Evolutionary conservation across 257 asterid species (phyloP).

Genomic region (Solanum boliviense): DNA sequence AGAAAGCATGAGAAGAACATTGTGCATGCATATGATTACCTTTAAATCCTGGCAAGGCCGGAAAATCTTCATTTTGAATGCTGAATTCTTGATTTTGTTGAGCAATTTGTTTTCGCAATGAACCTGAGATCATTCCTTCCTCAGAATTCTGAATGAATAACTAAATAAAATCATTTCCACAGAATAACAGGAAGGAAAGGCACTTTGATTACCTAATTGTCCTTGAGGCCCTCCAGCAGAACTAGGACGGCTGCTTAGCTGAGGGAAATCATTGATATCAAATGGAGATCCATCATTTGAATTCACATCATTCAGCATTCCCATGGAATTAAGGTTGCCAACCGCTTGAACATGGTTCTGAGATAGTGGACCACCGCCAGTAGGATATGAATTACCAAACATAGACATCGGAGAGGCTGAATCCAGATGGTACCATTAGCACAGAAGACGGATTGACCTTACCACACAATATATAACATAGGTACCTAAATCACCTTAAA

Average conservation of each 20-base stretch:
- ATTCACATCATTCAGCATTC: constrained; percentile 77
- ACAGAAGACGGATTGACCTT: not conserved
- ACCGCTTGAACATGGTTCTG: constrained; percentile 76
- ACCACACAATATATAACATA: not conserved
- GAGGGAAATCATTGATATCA: constrained; percentile 96
- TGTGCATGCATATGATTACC: constrained; percentile 29
- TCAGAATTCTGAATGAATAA: constrained; percentile 7
- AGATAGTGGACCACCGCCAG: constrained; percentile 76
- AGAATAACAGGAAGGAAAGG: constrained; percentile 5
- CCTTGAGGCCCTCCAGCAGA: constrained; percentile 99
- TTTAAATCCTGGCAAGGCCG: constrained; percentile 95
- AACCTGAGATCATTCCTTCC: constrained; percentile 43
- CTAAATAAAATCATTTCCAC: constrained; percentile 4
- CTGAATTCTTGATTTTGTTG: constrained; percentile 99
- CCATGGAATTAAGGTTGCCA: constrained; percentile 60
- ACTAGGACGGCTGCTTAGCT: constrained; percentile 80
- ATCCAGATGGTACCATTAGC: constrained; percentile 16
- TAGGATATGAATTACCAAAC: constrained; percentile 71
- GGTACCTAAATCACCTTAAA: not conserved
- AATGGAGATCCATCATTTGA: constrained; percentile 83
- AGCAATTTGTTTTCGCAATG: constrained; percentile 85
- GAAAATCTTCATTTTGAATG: constrained; percentile 97
- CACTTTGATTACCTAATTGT: constrained; percentile 52
- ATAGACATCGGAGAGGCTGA: constrained; percentile 96
- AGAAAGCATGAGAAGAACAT: not conserved